phyloP scores from a whole-genome alignment of 306 rosid genomes.

The Alnus glutinosa region DNA sequence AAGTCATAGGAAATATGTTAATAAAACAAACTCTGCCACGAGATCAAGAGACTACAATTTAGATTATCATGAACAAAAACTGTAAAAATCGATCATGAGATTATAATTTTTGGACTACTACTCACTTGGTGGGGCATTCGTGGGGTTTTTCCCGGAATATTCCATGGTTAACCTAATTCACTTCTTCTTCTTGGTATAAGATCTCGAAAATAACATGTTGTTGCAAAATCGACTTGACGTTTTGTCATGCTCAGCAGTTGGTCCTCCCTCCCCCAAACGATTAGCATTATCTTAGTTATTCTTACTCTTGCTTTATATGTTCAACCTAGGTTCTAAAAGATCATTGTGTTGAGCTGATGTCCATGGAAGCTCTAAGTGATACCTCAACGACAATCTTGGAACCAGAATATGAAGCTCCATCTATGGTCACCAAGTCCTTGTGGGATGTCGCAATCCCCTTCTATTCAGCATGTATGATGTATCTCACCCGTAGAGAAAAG shows the following conservation, averaged over 20 bases:
- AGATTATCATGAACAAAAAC: too few relatives aligned
- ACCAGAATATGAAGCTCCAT: slow-evolving; percentile 59
- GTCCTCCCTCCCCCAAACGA: not conserved
- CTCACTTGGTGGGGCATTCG: too few relatives aligned
- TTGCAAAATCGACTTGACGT: not conserved
- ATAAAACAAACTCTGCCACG: too few relatives aligned
- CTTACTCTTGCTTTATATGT: slow-evolving; percentile 23
- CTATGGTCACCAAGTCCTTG: slow-evolving; percentile 51
- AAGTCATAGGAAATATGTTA: too few relatives aligned
- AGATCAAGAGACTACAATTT: too few relatives aligned
- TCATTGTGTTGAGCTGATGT: slow-evolving; percentile 49
- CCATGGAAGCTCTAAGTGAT: slow-evolving; percentile 55
- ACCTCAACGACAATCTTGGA: slow-evolving; percentile 48
- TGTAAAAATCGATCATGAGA: too few relatives aligned
- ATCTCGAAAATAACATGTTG: not conserved
- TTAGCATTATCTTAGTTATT: not conserved
- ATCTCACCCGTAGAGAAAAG: slow-evolving; percentile 36
- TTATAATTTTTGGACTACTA: too few relatives aligned
- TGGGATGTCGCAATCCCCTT: slow-evolving; percentile 65
- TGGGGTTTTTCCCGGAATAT: too few relatives aligned
- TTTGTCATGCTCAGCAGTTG: not conserved
- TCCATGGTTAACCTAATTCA: too few relatives aligned
- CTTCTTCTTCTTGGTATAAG: not conserved
- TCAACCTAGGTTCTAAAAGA: slow-evolving; percentile 46
- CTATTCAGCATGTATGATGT: slow-evolving; percentile 27